Evolutionary conservation across 148 eudicot species (phyloP).

Genomic region (Pharnaceum exiguum): DNA sequence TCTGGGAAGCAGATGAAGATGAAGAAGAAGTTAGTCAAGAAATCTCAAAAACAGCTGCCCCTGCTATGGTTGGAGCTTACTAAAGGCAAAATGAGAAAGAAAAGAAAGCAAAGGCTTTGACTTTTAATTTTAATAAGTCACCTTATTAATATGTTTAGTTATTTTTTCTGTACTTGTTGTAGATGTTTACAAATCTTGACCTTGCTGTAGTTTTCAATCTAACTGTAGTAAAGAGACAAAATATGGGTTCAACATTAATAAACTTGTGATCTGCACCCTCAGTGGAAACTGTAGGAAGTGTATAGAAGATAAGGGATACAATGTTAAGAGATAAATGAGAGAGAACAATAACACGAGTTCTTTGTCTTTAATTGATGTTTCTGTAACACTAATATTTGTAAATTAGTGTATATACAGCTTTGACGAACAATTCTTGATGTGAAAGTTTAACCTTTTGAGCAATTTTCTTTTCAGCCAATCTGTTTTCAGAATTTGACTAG

Average conservation of each 20-base stretch:
- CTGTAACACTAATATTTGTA: neutral
- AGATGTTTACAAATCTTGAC: too few species aligned
- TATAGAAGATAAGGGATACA: neutral
- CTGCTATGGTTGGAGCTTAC: slow-evolving; percentile 15
- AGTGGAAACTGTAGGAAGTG: neutral
- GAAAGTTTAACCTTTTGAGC: neutral
- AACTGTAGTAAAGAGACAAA: slow-evolving; percentile 5
- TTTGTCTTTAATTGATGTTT: neutral
- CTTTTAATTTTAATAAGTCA: too few species aligned
- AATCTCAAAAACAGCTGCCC: neutral
- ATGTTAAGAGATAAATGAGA: neutral
- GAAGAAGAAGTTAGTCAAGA: slow-evolving; percentile 29
- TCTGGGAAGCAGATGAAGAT: slow-evolving; percentile 78
- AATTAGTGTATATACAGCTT: neutral
- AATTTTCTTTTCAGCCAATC: neutral
- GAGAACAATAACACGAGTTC: neutral
- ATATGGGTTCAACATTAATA: too few species aligned
- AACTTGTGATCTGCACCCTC: neutral
- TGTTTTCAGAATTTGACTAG: neutral
- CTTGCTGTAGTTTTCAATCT: neutral
- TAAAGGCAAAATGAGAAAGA: neutral
- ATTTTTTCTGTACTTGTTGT: neutral
- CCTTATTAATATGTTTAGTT: too few species aligned
- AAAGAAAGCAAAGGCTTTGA: neutral
- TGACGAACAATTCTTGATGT: too few species aligned